Evolutionary conservation across 768 basidiomycete species (phyloP), one percentile per base, ranked within the genome.

Genomic region (Lentinula sp.): DNA sequence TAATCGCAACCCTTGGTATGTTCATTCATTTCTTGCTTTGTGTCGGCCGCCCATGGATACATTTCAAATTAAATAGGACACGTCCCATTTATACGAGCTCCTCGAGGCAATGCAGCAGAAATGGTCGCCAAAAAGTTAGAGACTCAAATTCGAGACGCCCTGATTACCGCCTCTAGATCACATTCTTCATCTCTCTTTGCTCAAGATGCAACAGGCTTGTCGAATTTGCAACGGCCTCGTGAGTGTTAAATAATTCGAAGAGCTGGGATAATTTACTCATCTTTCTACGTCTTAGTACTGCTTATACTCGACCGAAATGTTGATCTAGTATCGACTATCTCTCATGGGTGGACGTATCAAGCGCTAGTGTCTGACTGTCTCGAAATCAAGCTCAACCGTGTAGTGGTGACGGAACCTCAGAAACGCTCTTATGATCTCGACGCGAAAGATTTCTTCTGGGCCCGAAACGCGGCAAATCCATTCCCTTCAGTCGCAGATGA

Each of bases 401-500:
- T 99, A 5, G 86, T 92, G 1, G 88, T 99, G 35, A 80, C 85
- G 1, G 82, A 83, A 56, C 81, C 88, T 58, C 81, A 82, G 64
- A 93, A 75, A 73, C 76, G 83, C 56, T 87, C 92, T 0, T 98
- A 98, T 67, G 97, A 99, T 74, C 86, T 99, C 37, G 97, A 98
- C 73, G 88, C 93, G 21, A 98, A 96, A 69, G 97, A 99, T 73
- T 99, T 97, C 75, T 99, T 99, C 78, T 99, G 97, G 97, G 89
- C 87, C 2, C 93, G 91, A 71, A 97, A 98, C 68, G 93, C 95
- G 1, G 87, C 92, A 7, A 93, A 91, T 62, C 96, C 96, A 4
- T 99, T 99, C 80, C 97, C 97, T 42, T 93, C 97, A 66, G 97
- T 99, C 4, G 96, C 97, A 2, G 97, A 97, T 70, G 96, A 98